Conservation (phyloP, 2,329 filamentous ascomycete genomes). For the Aplosporella prunicola region DNA sequence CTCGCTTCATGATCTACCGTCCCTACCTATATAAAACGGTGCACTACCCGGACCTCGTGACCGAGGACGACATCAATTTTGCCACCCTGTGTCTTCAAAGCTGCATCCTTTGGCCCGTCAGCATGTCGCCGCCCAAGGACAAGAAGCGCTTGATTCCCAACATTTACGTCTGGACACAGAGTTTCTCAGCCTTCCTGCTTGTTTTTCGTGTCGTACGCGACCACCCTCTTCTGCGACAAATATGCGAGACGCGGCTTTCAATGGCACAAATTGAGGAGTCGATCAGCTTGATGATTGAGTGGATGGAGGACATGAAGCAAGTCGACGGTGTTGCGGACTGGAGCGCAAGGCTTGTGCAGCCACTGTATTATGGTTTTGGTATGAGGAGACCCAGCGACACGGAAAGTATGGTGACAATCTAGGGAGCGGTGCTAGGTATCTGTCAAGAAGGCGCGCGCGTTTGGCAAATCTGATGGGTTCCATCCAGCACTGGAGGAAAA, state of each 20-base stretch:
- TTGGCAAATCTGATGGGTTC: no score
- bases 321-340: background rate
- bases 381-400: no score
- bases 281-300: background rate
- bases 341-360: background rate
- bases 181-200: conserved; percentile 46
- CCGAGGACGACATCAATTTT: conserved; percentile 44
- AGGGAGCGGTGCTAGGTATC: no score
- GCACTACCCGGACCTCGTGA: conserved; percentile 36
- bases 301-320: background rate
- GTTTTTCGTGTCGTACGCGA: background rate
- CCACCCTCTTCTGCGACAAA: background rate
- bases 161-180: conserved; percentile 53
- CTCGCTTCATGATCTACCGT: conserved; percentile 12
- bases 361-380: no score
- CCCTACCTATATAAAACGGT: conserved; percentile 13
- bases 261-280: background rate
- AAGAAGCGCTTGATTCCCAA: conserved; percentile 51
- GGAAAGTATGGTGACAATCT: no score
- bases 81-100: conserved; percentile 49
- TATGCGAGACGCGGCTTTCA: background rate
- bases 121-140: conserved; percentile 46
- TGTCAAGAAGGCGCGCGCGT: no score
- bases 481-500: no score
- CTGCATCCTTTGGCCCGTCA: conserved; percentile 51